Evolutionary conservation across 768 basidiomycete species (phyloP).

Genomic region (Mycena olivaceomarginata): DNA sequence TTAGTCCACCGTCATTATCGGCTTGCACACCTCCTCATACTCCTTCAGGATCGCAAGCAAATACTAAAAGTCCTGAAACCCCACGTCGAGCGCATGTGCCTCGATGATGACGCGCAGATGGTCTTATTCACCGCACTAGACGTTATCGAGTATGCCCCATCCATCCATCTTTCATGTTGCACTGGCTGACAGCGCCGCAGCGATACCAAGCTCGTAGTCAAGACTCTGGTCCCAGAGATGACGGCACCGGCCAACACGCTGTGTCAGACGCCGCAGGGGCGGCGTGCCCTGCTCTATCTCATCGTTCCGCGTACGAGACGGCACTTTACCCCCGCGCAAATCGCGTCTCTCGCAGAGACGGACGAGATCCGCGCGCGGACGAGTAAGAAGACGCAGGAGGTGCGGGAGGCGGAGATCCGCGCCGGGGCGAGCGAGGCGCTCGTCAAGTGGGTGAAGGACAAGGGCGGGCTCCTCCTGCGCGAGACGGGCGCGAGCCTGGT

Average conservation of each 20-base stretch:
- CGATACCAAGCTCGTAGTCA: constrained; percentile 93
- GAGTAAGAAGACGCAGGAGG: constrained; percentile 86
- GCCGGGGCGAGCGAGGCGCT: constrained; percentile 85
- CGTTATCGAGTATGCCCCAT: constrained; percentile 83
- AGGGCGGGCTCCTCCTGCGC: constrained; percentile 76
- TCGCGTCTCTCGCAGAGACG: constrained; percentile 82
- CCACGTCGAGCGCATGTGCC: constrained; percentile 91
- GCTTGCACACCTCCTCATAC: neutral
- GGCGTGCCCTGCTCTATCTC: constrained; percentile 89
- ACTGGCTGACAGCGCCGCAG: constrained; percentile 58
- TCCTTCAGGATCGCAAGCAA: constrained; percentile 87
- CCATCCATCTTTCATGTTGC: neutral
- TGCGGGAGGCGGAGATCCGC: constrained; percentile 83
- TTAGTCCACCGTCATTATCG: constrained; percentile 47
- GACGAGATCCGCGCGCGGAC: constrained; percentile 81
- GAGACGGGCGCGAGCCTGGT: constrained; percentile 90
- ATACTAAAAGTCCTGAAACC: constrained; percentile 94
- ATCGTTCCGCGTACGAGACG: constrained; percentile 88
- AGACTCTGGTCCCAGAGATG: constrained; percentile 86
- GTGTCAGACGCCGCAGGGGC: constrained; percentile 80
- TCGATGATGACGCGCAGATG: constrained; percentile 92
- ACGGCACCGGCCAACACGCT: constrained; percentile 74
- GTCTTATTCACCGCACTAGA: constrained; percentile 95
- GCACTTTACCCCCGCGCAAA: constrained; percentile 92
- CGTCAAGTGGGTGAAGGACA: constrained; percentile 80